phyloP scores from a whole-genome alignment of 1,139 yeast species.

The Torulaspora globosa region DNA sequence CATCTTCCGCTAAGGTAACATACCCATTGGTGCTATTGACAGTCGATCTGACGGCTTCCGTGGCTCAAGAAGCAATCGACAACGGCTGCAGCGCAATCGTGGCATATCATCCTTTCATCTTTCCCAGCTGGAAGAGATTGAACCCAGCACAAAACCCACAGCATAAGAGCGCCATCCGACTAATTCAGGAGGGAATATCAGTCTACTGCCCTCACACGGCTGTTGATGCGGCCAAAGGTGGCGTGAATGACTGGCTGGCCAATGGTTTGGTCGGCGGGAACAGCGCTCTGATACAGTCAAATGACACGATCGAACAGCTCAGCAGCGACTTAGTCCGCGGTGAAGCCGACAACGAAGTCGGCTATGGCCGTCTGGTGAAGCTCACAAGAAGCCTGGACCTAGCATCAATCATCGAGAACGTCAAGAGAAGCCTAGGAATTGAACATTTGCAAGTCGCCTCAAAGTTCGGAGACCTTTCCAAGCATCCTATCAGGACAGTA shows the following conservation, averaged over 20 bases:
- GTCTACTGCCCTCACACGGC: conserved; percentile 97
- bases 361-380: conserved; percentile 75
- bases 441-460: conserved; percentile 63
- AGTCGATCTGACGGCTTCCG: conserved; percentile 78
- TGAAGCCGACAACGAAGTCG: conserved; percentile 47
- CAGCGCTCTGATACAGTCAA: conserved; percentile 25
- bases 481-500: conserved; percentile 47
- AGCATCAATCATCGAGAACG: conserved; percentile 44
- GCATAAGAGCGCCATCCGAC: conserved; percentile 66
- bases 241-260: conserved; percentile 89
- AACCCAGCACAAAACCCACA: conserved; percentile 62
- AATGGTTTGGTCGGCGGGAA: conserved; percentile 48
- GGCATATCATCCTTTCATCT: conserved; percentile 95
- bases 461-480: conserved; percentile 34
- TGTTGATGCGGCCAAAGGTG: conserved; percentile 84
- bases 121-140: conserved; percentile 80
- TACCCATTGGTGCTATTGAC: conserved; percentile 57
- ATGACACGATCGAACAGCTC: conserved; percentile 41
- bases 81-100: conserved; percentile 52
- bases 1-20: conserved; percentile 20
- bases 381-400: conserved; percentile 47
- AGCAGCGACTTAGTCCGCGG: conserved; percentile 19
- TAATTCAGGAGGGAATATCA: conserved; percentile 71
- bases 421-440: conserved; percentile 55
- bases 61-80: conserved; percentile 77